A percentile compares a stretch with the other conserved stretches of the same genome.
These are phyloP conservation scores for Tinospora cordifolia DNA, from an alignment of 164 flowering plant genomes.

Conservation along the genomic window DNA sequence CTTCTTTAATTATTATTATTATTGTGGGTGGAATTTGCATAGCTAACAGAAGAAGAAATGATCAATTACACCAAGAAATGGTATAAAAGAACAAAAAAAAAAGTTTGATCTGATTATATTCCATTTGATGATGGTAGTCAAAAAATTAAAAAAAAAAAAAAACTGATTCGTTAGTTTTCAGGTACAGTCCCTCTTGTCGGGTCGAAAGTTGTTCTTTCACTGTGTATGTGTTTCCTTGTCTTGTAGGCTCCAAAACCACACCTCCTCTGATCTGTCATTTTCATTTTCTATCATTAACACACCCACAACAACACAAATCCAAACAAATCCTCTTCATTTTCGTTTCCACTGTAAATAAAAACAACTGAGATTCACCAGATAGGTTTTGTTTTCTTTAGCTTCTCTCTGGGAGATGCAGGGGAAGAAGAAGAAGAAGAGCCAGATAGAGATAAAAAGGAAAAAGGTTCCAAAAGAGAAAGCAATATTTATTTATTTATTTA, in stretches of 20 bases:
- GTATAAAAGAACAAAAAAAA: no score
- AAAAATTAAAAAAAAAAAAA: neutral
- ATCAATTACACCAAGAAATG: no score
- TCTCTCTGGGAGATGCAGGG: neutral
- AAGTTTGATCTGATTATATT: neutral
- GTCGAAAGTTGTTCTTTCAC: conserved; percentile 4
- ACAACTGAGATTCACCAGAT: neutral
- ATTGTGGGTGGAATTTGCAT: neutral
- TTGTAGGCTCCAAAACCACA: neutral
- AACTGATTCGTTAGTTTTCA: neutral
- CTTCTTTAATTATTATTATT: no score
- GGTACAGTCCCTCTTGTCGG: conserved; percentile 9
- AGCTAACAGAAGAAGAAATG: no score
- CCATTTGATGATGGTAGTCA: neutral
- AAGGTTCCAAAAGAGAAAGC: conserved; percentile 6
- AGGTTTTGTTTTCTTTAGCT: neutral
- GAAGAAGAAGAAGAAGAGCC: neutral
- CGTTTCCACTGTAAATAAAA: neutral
- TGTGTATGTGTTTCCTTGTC: conserved; percentile 12
- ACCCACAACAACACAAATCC: neutral
- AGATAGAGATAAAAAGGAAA: conserved; percentile 5
- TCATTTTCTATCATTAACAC: neutral
- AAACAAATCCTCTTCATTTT: neutral
- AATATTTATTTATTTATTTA: conserved; percentile 4
- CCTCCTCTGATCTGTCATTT: neutral